These are phyloP conservation scores for Cladorrhinum samala DNA, from an alignment of 495 filamentous ascomycete species.

Conservation along the genomic window DNA sequence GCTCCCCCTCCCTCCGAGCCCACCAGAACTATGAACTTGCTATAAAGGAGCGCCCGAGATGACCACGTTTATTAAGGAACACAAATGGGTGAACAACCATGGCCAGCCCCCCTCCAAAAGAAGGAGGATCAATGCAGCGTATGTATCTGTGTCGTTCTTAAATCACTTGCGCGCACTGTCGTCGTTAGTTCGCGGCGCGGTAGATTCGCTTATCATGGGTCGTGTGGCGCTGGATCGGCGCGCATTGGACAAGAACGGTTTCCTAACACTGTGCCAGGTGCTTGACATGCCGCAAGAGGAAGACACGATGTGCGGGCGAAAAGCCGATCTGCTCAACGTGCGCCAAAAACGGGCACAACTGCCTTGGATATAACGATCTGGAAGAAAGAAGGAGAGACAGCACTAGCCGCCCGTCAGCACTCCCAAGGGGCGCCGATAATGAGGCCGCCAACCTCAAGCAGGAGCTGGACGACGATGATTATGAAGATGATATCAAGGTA, in stretches of 20 bases:
- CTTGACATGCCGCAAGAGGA: conserved; percentile 73
- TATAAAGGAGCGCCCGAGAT: conserved; percentile 30
- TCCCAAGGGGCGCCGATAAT: conserved; percentile 19
- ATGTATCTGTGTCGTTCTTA: conserved; percentile 30
- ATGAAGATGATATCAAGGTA: conserved; percentile 17
- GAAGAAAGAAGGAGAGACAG: conserved; percentile 43
- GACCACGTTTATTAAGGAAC: conserved; percentile 37
- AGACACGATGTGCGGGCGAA: conserved; percentile 77
- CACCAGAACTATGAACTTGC: conserved; percentile 22
- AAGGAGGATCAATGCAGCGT: conserved; percentile 77
- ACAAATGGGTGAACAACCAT: conserved; percentile 71
- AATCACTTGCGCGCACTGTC: conserved; percentile 16
- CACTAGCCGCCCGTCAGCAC: conserved; percentile 10
- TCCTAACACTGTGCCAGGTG: conserved; percentile 48
- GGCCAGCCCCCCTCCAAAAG: conserved; percentile 76
- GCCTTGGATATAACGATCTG: conserved; percentile 58
- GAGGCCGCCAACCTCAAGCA: conserved; percentile 19
- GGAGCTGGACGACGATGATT: conserved; percentile 24
- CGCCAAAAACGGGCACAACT: conserved; percentile 65
- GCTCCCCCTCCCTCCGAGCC: background rate
- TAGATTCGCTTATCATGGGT: background rate
- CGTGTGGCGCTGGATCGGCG: background rate
- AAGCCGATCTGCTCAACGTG: conserved; percentile 70
- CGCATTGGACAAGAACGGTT: background rate
- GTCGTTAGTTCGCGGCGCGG: conserved; percentile 2